Percentiles rank a stretch among this genome's conserved stretches.
These are phyloP conservation scores for Macroventuria anomochaeta DNA, from an alignment of 2,329 filamentous ascomycete species.

Conservation along the genomic window DNA sequence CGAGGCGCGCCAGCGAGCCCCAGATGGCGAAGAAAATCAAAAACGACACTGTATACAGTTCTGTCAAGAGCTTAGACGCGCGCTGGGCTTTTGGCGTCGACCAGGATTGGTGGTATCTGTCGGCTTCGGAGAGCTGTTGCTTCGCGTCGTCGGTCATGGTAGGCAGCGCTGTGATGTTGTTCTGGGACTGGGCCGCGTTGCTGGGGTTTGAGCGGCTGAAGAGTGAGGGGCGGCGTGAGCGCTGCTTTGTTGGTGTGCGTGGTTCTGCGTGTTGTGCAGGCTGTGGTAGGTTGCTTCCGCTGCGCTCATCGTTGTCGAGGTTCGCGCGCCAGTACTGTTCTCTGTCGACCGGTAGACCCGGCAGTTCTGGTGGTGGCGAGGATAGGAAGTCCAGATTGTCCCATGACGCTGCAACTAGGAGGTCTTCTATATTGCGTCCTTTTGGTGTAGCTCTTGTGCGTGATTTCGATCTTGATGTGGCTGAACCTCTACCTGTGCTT, in stretches of 20 bases:
- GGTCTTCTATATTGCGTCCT: constrained; percentile 22
- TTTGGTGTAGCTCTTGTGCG: constrained; percentile 17
- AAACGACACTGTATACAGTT: constrained; percentile 74
- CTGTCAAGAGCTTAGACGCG: constrained; percentile 43
- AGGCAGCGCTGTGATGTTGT: constrained; percentile 41
- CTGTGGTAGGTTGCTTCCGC: not conserved
- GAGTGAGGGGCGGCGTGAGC: constrained; percentile 17
- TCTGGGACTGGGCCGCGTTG: constrained; percentile 23
- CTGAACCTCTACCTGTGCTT: constrained; percentile 13
- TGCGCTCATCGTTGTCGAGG: not conserved
- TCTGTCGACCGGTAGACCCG: not conserved
- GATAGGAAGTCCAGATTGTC: constrained; percentile 31
- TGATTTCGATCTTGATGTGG: constrained; percentile 2
- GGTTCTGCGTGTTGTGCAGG: constrained; percentile 7
- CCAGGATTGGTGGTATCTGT: constrained; percentile 19
- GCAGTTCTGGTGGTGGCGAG: constrained; percentile 28
- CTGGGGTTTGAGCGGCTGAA: constrained; percentile 10
- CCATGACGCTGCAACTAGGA: constrained; percentile 24
- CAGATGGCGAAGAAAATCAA: constrained; percentile 84
- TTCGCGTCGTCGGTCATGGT: constrained; percentile 21
- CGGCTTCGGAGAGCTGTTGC: constrained; percentile 14
- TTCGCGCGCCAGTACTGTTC: constrained; percentile 3
- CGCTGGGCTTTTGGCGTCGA: constrained; percentile 19
- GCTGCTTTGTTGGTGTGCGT: constrained; percentile 14
- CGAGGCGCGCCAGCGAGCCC: constrained; percentile 82